phyloP scores from a whole-genome alignment of 148 eudicot genomes.

The Dysphania ambrosioides region DNA sequence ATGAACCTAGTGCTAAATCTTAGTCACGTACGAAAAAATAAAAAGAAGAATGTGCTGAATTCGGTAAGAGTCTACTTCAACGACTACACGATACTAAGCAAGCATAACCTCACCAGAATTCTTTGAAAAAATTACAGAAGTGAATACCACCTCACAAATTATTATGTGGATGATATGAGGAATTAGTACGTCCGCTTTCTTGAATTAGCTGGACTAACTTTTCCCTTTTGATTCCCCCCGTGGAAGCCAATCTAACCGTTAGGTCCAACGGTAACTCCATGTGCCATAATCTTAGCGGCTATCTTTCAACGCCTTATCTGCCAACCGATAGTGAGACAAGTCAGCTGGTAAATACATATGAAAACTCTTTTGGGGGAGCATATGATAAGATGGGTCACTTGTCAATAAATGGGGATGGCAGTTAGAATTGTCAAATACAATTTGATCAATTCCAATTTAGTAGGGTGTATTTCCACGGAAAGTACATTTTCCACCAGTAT shows the following conservation, averaged over 20 bases:
- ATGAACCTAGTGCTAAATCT: too few relatives aligned
- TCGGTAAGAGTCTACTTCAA: slow-evolving; percentile 18
- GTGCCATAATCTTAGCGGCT: slow-evolving; percentile 21
- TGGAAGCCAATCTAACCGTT: slow-evolving; percentile 29
- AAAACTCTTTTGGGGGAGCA: slow-evolving; percentile 11
- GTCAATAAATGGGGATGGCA: not conserved
- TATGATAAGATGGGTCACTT: slow-evolving; percentile 13
- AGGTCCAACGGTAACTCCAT: slow-evolving; percentile 18
- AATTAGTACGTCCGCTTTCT: slow-evolving; percentile 2
- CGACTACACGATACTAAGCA: too few relatives aligned
- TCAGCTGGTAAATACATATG: not conserved
- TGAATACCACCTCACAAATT: too few relatives aligned
- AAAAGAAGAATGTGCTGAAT: not conserved
- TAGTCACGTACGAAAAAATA: not conserved
- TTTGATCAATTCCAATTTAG: too few relatives aligned
- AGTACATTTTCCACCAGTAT: too few relatives aligned
- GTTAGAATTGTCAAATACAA: not conserved
- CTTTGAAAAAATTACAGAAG: too few relatives aligned
- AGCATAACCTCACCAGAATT: too few relatives aligned
- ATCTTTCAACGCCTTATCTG: slow-evolving; percentile 18
- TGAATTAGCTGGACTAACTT: slow-evolving; percentile 20
- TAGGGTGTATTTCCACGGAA: too few relatives aligned
- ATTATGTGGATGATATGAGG: not conserved
- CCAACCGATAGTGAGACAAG: slow-evolving; percentile 17
- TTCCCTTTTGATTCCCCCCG: slow-evolving; percentile 20